phyloP scores from a whole-genome alignment of 345 rosid species.

The Triadica sebifera region DNA sequence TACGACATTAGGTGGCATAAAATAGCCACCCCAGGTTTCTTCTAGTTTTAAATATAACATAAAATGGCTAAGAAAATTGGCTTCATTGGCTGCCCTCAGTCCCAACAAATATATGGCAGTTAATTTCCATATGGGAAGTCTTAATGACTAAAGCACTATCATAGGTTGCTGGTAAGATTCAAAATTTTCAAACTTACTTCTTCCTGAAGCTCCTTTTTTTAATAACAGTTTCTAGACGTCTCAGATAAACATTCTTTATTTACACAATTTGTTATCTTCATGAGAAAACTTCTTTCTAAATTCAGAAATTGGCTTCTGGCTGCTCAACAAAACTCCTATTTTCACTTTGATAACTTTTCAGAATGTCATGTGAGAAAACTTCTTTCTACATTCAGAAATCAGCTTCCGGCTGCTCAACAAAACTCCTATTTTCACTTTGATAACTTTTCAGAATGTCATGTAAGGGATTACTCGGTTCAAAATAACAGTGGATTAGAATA shows the following conservation, averaged over 20 bases:
- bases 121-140: no score
- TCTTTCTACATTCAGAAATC: background rate
- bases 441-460: background rate
- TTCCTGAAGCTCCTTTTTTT: background rate
- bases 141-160: no score
- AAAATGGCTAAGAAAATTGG: no score
- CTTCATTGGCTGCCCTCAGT: no score
- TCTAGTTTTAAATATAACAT: no score
- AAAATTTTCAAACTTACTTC: background rate
- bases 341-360: background rate
- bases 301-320: background rate
- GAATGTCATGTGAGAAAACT: background rate
- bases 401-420: background rate
- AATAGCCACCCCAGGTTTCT: no score
- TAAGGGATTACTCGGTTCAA: background rate
- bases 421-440: background rate
- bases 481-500: background rate
- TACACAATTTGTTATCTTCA: background rate
- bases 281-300: background rate
- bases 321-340: background rate
- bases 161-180: no score
- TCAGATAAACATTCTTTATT: background rate
- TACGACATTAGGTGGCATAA: no score
- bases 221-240: background rate
- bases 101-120: no score